Conservation (phyloP, 805 yeast species). For the Yarrowia keelungensis region DNA sequence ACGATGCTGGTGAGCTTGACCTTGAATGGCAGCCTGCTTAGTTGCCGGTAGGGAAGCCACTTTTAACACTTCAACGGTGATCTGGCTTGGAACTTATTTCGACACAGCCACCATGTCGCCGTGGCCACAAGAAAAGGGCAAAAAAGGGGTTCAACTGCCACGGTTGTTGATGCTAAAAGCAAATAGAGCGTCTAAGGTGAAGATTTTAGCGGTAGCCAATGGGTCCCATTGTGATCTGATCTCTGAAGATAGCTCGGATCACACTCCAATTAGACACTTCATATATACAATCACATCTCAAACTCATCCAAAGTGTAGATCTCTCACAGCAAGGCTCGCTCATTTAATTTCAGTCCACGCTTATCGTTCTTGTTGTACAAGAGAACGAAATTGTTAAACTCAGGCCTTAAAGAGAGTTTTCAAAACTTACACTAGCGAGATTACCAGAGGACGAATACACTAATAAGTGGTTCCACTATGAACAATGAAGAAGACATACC, state of each 20-base stretch:
- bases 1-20: too few relatives aligned
- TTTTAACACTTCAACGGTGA: not conserved
- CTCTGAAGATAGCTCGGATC: too few relatives aligned
- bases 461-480: too few relatives aligned
- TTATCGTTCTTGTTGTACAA: not conserved
- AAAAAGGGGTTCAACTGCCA: constrained; percentile 1
- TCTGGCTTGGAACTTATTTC: constrained; percentile 7
- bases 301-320: constrained; percentile 1
- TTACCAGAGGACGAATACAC: too few relatives aligned
- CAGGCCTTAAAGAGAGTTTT: not conserved
- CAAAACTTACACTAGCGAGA: not conserved
- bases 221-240: too few relatives aligned
- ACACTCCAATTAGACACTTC: too few relatives aligned
- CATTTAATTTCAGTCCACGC: constrained; percentile 1
- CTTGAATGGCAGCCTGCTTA: too few relatives aligned
- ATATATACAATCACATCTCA: too few relatives aligned
- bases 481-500: too few relatives aligned
- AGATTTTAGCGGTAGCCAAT: too few relatives aligned
- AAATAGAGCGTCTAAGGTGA: constrained; percentile 3
- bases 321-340: not conserved
- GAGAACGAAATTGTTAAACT: constrained; percentile 1
- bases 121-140: too few relatives aligned
- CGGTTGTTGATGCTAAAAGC: constrained; percentile 3
- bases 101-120: constrained; percentile 4
- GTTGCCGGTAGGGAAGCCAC: too few relatives aligned